Evolutionary conservation across 202 grass and related monocot species (phyloP).

Genomic region (Thinopyrum obtusiflorum): DNA sequence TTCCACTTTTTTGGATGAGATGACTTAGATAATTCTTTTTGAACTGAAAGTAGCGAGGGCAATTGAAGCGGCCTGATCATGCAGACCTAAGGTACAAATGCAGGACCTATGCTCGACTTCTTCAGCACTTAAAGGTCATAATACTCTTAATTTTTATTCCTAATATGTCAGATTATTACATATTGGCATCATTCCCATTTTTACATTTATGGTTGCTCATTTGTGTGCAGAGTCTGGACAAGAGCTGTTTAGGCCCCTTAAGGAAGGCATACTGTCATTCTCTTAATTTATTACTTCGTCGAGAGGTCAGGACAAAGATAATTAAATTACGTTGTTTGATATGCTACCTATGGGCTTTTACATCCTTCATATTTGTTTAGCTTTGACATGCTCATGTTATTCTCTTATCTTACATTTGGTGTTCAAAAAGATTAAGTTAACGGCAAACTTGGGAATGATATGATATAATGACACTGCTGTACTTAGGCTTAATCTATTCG

Average conservation of each 20-base stretch:
- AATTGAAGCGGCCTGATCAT: slow-evolving; percentile 98
- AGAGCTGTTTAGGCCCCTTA: slow-evolving; percentile 84
- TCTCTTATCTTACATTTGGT: neutral
- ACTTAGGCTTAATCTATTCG: neutral
- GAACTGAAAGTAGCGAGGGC: slow-evolving; percentile 74
- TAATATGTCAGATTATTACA: slow-evolving; percentile 5
- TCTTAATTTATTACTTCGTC: slow-evolving; percentile 91
- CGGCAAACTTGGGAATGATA: slow-evolving; percentile 1
- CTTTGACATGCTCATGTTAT: no score
- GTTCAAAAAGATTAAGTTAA: neutral
- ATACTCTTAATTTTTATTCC: slow-evolving; percentile 23
- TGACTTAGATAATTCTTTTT: slow-evolving; percentile 41
- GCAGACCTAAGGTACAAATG: slow-evolving; percentile 98
- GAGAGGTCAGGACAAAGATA: slow-evolving; percentile 67
- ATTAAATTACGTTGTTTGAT: neutral
- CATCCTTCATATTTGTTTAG: neutral
- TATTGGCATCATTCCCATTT: slow-evolving; percentile 20
- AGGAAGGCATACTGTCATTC: slow-evolving; percentile 96
- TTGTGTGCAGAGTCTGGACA: slow-evolving; percentile 81
- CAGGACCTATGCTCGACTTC: slow-evolving; percentile 95
- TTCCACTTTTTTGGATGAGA: slow-evolving; percentile 20
- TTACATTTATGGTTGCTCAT: slow-evolving; percentile 38
- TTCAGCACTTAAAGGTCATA: slow-evolving; percentile 92
- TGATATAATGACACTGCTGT: neutral
- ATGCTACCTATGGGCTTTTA: neutral